Base-by-base conservation (phyloP, 345 rosid species). In the Abelmoschus esculentus region DNA sequence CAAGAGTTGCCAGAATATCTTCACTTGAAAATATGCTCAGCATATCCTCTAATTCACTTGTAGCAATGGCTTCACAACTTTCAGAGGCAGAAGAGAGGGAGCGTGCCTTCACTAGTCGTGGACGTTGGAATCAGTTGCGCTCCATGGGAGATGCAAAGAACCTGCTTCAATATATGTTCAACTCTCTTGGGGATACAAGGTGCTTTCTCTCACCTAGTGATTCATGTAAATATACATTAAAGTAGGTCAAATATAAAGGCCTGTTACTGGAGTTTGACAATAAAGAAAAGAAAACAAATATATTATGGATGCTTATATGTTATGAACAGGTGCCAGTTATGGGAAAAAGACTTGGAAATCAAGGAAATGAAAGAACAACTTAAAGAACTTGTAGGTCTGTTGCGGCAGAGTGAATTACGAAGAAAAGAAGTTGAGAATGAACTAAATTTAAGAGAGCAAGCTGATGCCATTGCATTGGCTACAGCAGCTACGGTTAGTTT, bases 51-150 rank as follows among this genome's bases (percentile, higher is more conserved):
- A 88, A 88, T 77, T 95, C 96, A 42, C 90, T 95, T 19, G 97
- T 95, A 31, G 87, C 99, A 52, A 95, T 95, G 99, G 99, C 99
- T 67, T 91, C 98, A 73, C 97, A 95, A 79, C 96, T 95, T 69
- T 95, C 98, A 46, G 99, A 95, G 83, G 98, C 98, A 75, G 96
- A 91, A 79, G 98, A 95, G 78, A 80, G 98, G 40, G 99, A 95
- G 63, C 96, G 98, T 67, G 90, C 85, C 32, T 86, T 95, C 74
- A 83, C 89, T 49, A 90, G 55, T 75, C 98, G 98, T 73, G 99
- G 99, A 36, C 96, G 97, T 55, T 95, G 99, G 99, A 91, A 86
- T 85, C 97, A 95, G 78, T 81, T 95, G 79, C 93, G 97, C 14
- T 95, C 98, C 72, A 95, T 95, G 97, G 96, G 87, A 77, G 97